These are phyloP conservation scores for Pseudofabraea citricarpa DNA, from an alignment of 2,329 filamentous ascomycete species.

Conservation along the genomic window DNA sequence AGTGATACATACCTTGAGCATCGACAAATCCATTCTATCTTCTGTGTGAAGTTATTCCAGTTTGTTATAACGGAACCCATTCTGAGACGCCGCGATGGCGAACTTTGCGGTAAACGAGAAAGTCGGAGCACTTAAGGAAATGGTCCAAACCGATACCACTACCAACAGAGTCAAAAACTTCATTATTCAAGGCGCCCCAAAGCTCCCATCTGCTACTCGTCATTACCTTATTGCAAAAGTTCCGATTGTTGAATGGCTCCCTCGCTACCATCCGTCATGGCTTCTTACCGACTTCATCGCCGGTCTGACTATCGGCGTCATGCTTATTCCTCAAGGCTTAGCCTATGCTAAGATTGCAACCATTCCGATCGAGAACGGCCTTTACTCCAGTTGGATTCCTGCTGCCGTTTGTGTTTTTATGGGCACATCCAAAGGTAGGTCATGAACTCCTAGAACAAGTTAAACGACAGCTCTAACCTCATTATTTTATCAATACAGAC, in stretches of 20 bases:
- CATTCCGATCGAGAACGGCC: slow-evolving; percentile 54
- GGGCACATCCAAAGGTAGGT: slow-evolving; percentile 55
- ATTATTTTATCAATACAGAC: too few relatives aligned
- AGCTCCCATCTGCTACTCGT: slow-evolving; percentile 45
- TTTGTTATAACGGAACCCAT: too few relatives aligned
- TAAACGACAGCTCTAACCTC: slow-evolving; percentile 4
- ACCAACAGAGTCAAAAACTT: slow-evolving; percentile 17
- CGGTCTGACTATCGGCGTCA: slow-evolving; percentile 54
- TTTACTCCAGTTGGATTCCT: slow-evolving; percentile 57
- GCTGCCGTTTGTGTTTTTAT: slow-evolving; percentile 53
- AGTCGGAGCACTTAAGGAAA: too few relatives aligned
- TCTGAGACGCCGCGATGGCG: too few relatives aligned
- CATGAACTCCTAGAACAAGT: too few relatives aligned
- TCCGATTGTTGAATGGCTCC: slow-evolving; percentile 59
- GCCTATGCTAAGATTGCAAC: slow-evolving; percentile 59
- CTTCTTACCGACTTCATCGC: slow-evolving; percentile 56
- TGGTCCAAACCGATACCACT: neutral
- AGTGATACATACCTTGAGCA: too few relatives aligned
- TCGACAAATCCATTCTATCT: too few relatives aligned
- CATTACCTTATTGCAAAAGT: slow-evolving; percentile 57
- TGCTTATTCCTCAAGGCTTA: slow-evolving; percentile 58
- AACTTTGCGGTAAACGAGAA: too few relatives aligned
- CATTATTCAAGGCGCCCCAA: slow-evolving; percentile 4
- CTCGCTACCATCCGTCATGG: slow-evolving; percentile 57
- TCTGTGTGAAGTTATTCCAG: too few relatives aligned